Evolutionary conservation across 1,284 basidiomycete genomes (phyloP), one percentile per base, ranked within the genome.

Genomic region (Tetrapyrgos nigripes): DNA sequence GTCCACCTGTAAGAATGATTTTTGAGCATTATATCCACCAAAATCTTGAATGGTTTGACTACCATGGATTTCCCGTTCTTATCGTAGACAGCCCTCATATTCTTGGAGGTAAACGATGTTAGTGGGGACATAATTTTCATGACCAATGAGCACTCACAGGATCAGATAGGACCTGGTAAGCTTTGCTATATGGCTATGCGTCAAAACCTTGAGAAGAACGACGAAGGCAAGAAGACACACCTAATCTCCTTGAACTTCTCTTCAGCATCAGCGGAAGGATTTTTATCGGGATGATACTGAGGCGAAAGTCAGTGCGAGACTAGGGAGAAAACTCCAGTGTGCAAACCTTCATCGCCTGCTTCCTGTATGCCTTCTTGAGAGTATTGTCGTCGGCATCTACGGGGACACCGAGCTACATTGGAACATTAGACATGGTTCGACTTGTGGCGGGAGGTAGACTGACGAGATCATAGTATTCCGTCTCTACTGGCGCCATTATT

Each of bases 331-430:
- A 35, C 29, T 29, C 4, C 14, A 28, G 21, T 21, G 35, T 46
- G 60, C 63, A 67, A 59, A 94, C 94, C 83, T 93, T 93, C 83
- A 98, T 96, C 23, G 97, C 96, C 63, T 92, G 89, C 75, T 93
- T 97, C 64, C 97, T 83, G 76, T 98, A 98, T 1, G 94, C 95
- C 79, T 96, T 98, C 82, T 98, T 99, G 66, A 98, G 77, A 59
- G 91, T 87, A 3, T 87, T 88, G 64, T 94, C 93, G 63, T 82
- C 77, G 53, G 76, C 80, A 69, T 83, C 81, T 48, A 76, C 73
- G 3, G 71, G 62, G 23, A 83, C 82, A 24, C 72, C 80, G 27
- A 49, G 47, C 27, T 24, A 19, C 31, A 23, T 27, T 21, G 31
- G 37, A 28, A 43, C 14, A 14, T 5, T 47, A 23, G 13, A 11